Conservation (phyloP, 768 basidiomycete species). For the Tricholoma matsutake region DNA sequence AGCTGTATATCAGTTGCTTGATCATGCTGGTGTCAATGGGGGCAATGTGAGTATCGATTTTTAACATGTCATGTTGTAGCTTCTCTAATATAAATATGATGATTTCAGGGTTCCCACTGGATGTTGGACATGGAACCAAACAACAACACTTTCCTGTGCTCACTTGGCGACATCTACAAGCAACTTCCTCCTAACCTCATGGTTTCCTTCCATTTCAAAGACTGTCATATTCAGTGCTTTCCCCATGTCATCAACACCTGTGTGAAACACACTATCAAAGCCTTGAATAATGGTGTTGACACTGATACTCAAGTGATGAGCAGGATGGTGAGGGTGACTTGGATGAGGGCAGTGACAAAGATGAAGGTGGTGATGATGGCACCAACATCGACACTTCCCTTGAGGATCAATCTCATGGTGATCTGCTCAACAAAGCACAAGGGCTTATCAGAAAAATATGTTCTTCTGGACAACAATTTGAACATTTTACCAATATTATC, state of each 20-base stretch:
- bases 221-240: conserved; percentile 16
- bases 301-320: not conserved
- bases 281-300: not conserved
- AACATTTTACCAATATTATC: not conserved
- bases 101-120: not conserved
- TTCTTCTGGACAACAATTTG: not conserved
- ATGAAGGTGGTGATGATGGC: not conserved
- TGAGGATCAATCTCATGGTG: too few species aligned
- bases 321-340: not conserved
- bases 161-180: conserved; percentile 1
- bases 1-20: conserved; percentile 1
- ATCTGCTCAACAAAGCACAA: too few species aligned
- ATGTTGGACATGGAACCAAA: conserved; percentile 14
- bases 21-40: conserved; percentile 1
- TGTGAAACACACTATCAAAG: conserved; percentile 10
- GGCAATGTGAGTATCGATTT: not conserved
- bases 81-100: not conserved
- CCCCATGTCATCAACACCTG: conserved; percentile 20
- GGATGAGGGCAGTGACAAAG: not conserved
- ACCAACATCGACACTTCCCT: too few species aligned
- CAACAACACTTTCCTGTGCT: conserved; percentile 10
- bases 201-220: conserved; percentile 5
- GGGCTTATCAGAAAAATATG: too few species aligned
- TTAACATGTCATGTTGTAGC: not conserved
- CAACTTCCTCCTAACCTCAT: not conserved